These are phyloP conservation scores for Dendrobium officinale DNA, from an alignment of 106 monocot genomes.

Conservation along the genomic window DNA sequence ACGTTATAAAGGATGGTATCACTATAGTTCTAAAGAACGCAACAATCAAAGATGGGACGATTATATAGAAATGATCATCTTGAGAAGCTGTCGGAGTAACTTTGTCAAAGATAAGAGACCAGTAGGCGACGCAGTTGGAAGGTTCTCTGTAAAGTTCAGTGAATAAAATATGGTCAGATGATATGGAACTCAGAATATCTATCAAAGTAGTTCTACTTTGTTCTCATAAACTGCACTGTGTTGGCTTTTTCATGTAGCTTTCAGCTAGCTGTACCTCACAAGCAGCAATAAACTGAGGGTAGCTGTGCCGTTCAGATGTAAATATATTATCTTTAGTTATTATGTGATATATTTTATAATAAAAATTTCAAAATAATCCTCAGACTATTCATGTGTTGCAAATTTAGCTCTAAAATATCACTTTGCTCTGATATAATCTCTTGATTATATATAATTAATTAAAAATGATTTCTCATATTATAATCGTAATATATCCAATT, in stretches of 20 bases:
- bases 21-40: slow-evolving; percentile 63
- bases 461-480: too few species aligned
- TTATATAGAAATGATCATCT: slow-evolving; percentile 32
- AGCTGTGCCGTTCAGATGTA: background rate
- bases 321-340: background rate
- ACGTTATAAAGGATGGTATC: slow-evolving; percentile 73
- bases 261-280: background rate
- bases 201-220: background rate
- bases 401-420: too few species aligned
- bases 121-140: background rate
- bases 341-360: too few species aligned
- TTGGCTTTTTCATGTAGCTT: background rate
- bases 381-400: too few species aligned
- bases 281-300: background rate
- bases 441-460: too few species aligned
- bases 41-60: slow-evolving; percentile 64
- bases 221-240: background rate
- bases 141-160: background rate
- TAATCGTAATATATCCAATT: too few species aligned
- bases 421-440: too few species aligned
- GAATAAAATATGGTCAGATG: background rate
- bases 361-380: too few species aligned
- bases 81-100: background rate
- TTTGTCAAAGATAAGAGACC: background rate
- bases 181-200: background rate